Evolutionary conservation across 2,329 filamentous ascomycete species (phyloP).

Genomic region (Colletotrichum lupini): DNA sequence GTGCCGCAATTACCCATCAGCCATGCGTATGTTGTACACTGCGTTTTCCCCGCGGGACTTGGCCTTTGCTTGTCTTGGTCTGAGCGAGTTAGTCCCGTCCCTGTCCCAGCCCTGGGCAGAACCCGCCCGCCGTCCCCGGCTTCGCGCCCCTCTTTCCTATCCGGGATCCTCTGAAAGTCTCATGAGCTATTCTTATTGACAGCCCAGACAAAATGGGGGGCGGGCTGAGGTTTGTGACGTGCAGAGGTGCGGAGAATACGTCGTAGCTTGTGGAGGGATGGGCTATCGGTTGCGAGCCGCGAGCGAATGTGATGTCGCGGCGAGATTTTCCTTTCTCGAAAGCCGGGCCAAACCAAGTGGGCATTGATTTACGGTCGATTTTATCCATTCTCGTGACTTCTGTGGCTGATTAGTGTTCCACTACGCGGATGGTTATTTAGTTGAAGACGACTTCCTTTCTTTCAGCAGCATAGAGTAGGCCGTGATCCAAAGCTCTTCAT

Average conservation of each 20-base stretch:
- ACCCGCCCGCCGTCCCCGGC: not conserved
- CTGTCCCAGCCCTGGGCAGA: not conserved
- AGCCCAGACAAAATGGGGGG: constrained; percentile 4
- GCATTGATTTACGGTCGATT: not conserved
- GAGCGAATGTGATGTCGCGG: not conserved
- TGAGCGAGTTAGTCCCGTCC: not conserved
- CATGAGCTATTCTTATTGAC: constrained; percentile 7
- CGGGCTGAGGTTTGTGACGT: not conserved
- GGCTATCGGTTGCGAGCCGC: not conserved
- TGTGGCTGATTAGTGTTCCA: not conserved
- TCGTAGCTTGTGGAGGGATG: constrained; percentile 15
- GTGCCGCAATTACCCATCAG: not conserved
- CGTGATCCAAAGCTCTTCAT: not conserved
- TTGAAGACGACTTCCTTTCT: not conserved
- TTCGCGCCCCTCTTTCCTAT: constrained; percentile 10
- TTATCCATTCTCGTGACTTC: constrained; percentile 23
- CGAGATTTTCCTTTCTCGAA: constrained; percentile 15
- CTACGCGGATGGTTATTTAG: constrained; percentile 18
- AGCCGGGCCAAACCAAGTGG: not conserved
- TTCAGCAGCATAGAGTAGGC: not conserved
- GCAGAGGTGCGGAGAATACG: constrained; percentile 20
- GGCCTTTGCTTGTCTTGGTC: not conserved
- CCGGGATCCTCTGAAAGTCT: not conserved
- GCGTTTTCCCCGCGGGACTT: not conserved
- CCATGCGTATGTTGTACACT: not conserved